These are phyloP conservation scores for Acacia melanoxylon DNA, from an alignment of 306 rosid species.

Conservation along the genomic window DNA sequence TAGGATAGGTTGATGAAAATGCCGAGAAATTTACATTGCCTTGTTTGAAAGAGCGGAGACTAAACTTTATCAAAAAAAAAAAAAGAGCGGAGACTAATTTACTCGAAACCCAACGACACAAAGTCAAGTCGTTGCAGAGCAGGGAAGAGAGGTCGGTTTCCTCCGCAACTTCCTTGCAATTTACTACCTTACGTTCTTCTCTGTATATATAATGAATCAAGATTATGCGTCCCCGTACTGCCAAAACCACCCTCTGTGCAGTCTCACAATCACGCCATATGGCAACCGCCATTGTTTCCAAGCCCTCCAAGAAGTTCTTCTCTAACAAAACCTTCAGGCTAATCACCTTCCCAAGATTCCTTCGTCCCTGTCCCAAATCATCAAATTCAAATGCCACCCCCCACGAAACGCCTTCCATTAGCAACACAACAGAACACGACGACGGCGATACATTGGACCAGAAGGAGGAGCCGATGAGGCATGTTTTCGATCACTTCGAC, in stretches of 20 bases:
- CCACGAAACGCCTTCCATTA: neutral
- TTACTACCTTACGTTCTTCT: neutral
- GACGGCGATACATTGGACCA: neutral
- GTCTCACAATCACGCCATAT: slow-evolving; percentile 11
- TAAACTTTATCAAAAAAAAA: no score
- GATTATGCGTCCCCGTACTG: neutral
- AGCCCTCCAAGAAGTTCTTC: slow-evolving; percentile 40
- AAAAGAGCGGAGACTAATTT: neutral
- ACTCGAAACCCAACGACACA: neutral
- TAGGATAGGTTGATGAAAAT: neutral
- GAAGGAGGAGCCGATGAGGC: slow-evolving; percentile 11
- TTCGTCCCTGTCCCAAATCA: slow-evolving; percentile 15
- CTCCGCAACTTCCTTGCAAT: slow-evolving; percentile 34
- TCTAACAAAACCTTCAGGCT: slow-evolving; percentile 18
- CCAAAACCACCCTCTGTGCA: neutral
- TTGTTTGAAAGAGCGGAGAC: neutral
- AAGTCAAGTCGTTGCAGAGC: slow-evolving; percentile 25
- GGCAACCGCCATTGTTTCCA: slow-evolving; percentile 22
- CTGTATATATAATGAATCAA: neutral
- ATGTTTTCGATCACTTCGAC: slow-evolving; percentile 54
- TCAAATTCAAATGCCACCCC: neutral
- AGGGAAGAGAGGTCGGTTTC: slow-evolving; percentile 8
- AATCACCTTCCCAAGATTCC: slow-evolving; percentile 23
- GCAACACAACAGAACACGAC: neutral
- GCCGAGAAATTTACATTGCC: neutral